These are phyloP conservation scores for Fusarium chaquense DNA, from an alignment of 2,329 filamentous ascomycete species.

Conservation along the genomic window DNA sequence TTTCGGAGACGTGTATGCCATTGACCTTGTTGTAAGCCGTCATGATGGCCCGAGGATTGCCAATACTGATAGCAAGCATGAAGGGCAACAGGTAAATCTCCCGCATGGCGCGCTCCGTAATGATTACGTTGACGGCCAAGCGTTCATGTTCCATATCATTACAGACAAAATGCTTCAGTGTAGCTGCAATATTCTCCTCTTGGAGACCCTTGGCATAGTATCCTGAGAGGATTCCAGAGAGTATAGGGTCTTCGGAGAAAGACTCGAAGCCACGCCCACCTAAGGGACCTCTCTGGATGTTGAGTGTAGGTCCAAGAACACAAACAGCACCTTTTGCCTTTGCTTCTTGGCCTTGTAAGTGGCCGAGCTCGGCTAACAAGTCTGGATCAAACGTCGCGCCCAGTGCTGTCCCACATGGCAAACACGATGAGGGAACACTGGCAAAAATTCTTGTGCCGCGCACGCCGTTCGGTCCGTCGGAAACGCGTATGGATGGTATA, in stretches of 20 bases:
- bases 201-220: background rate
- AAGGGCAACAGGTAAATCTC: background rate
- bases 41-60: background rate
- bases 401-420: background rate
- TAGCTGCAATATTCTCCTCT: background rate
- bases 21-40: background rate
- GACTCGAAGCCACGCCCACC: background rate
- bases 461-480: background rate
- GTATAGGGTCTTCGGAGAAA: background rate
- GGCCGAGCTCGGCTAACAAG: background rate
- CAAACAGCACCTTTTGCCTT: background rate
- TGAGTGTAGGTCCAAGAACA: background rate
- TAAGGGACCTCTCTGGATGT: background rate
- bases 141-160: background rate
- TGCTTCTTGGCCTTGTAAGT: background rate
- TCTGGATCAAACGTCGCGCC: background rate
- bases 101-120: background rate
- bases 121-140: background rate
- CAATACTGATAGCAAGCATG: background rate
- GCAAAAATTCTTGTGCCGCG: background rate
- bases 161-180: background rate
- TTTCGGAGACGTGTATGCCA: background rate
- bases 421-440: background rate
- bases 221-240: background rate
- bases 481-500: background rate